These are phyloP conservation scores for Xylaria cubensis DNA, from an alignment of 495 filamentous ascomycete genomes.

Conservation along the genomic window DNA sequence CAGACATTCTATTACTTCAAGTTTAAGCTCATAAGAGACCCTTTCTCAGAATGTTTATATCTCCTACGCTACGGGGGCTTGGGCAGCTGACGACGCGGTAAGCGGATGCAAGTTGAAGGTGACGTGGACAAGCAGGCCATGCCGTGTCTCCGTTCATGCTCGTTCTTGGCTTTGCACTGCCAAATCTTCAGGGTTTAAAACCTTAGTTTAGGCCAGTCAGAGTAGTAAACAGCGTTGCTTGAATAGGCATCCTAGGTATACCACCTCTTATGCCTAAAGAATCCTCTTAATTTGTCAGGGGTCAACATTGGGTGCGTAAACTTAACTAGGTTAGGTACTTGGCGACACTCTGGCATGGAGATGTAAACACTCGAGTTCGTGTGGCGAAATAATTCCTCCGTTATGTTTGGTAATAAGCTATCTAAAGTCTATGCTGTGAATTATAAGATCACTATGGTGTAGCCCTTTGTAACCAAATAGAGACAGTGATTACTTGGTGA, in stretches of 20 bases:
- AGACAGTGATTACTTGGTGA: background rate
- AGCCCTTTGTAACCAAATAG: background rate
- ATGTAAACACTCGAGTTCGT: background rate
- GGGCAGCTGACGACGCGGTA: constrained; percentile 22
- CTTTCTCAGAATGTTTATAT: background rate
- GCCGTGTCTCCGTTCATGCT: constrained; percentile 1
- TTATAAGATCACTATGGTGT: background rate
- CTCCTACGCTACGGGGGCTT: constrained; percentile 17
- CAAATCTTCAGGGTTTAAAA: constrained; percentile 7
- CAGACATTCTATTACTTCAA: background rate
- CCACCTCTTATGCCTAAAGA: background rate
- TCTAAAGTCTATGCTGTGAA: background rate
- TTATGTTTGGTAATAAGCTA: background rate
- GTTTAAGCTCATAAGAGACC: background rate
- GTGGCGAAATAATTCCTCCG: background rate
- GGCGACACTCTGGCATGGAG: background rate
- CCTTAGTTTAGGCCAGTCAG: background rate
- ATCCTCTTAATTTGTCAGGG: background rate
- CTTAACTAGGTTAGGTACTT: background rate
- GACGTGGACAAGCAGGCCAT: constrained; percentile 36
- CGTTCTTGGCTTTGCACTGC: background rate
- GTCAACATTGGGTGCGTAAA: background rate
- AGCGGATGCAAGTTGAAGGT: constrained; percentile 15
- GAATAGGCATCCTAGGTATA: background rate
- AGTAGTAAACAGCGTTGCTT: background rate